Evolutionary conservation across 192 early-diverging fungal species (phyloP).

Genomic region (Coemansia sp.): DNA sequence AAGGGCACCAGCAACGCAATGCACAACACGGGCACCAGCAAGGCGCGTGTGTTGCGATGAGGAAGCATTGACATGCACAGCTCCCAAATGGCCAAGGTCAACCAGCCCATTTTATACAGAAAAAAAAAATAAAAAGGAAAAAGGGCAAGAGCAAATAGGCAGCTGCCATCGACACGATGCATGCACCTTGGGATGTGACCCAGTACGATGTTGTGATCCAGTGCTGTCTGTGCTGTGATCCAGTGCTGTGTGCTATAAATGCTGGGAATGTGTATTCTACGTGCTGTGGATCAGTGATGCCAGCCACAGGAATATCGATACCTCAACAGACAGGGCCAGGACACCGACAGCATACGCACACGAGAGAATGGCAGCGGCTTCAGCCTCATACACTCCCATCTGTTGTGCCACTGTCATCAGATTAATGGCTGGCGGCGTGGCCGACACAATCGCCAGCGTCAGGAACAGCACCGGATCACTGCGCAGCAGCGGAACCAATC

Average conservation of each 20-base stretch:
- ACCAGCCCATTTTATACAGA: constrained; percentile 31
- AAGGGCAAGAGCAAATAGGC: no score
- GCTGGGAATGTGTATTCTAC: neutral
- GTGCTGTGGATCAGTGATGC: neutral
- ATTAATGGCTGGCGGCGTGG: constrained; percentile 67
- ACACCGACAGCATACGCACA: constrained; percentile 57
- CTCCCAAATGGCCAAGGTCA: constrained; percentile 40
- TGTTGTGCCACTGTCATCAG: constrained; percentile 66
- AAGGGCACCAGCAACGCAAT: constrained; percentile 33
- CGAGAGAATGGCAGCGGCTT: constrained; percentile 63
- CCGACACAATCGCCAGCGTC: constrained; percentile 59
- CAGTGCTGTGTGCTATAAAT: neutral
- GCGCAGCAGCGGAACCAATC: constrained; percentile 38
- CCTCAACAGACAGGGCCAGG: constrained; percentile 25
- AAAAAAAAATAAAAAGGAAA: neutral
- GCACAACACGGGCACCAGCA: constrained; percentile 45
- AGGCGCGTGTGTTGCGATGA: constrained; percentile 43
- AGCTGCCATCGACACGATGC: neutral
- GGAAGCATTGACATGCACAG: constrained; percentile 52
- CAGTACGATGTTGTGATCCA: neutral
- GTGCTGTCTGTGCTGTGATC: neutral
- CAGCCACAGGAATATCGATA: constrained; percentile 44
- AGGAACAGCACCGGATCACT: constrained; percentile 63
- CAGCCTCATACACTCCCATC: constrained; percentile 63
- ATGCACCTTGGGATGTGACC: neutral